Conservation (phyloP, 2,329 filamentous ascomycete genomes). For the Hirsutella rhossiliensis region DNA sequence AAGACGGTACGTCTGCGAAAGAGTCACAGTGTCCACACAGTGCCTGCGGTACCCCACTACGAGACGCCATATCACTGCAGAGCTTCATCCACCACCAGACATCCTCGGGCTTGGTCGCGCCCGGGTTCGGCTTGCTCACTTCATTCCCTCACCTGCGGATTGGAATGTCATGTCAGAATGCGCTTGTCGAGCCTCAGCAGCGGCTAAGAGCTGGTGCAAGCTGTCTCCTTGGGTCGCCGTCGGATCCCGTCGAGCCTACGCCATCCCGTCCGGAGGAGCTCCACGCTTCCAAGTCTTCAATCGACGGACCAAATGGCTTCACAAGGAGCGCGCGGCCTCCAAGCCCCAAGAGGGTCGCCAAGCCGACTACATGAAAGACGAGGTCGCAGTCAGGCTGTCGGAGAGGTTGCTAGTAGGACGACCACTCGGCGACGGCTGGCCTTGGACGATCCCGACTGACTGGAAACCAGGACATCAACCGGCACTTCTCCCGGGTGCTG, state of each 20-base stretch:
- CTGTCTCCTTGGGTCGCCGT: slow-evolving; percentile 7
- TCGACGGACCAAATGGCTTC: slow-evolving; percentile 71
- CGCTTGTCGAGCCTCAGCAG: slow-evolving; percentile 10
- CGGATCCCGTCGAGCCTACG: slow-evolving; percentile 46
- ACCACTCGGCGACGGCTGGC: background rate
- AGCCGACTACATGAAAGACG: slow-evolving; percentile 87
- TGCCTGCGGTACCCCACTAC: too few relatives aligned
- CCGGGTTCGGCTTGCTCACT: too few relatives aligned
- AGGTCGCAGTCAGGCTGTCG: slow-evolving; percentile 73
- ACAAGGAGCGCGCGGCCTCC: slow-evolving; percentile 74
- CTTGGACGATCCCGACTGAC: background rate
- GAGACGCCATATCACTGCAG: too few relatives aligned
- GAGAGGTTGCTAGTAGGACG: slow-evolving; percentile 63
- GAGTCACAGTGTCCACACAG: too few relatives aligned
- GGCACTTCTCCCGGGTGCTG: slow-evolving; percentile 70
- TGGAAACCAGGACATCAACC: slow-evolving; percentile 68
- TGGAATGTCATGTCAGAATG: slow-evolving; percentile 19
- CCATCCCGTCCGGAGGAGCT: slow-evolving; percentile 63
- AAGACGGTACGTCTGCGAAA: too few relatives aligned
- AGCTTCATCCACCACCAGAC: too few relatives aligned
- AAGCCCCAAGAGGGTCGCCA: slow-evolving; percentile 61
- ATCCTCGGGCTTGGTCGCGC: too few relatives aligned
- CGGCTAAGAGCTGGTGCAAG: slow-evolving; percentile 13
- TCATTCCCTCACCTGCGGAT: slow-evolving; percentile 2
- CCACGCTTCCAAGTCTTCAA: slow-evolving; percentile 89